phyloP scores from a whole-genome alignment of 1,284 basidiomycete genomes.

The Vanrija pseudolonga region DNA sequence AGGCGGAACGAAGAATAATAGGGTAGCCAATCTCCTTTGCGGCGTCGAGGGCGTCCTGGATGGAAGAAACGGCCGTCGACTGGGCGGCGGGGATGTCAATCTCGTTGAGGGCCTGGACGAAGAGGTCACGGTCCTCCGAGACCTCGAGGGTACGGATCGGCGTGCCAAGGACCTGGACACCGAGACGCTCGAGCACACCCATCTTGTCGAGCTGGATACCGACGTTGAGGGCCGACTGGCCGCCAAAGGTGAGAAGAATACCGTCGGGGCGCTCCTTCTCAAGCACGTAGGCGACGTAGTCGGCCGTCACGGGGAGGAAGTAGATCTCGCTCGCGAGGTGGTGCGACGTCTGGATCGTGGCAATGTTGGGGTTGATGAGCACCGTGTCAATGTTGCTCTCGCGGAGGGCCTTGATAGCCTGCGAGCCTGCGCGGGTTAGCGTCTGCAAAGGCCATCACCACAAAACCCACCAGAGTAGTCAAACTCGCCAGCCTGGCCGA shows the following conservation, averaged over 20 bases:
- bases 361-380: constrained; percentile 96
- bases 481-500: constrained; percentile 99
- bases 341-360: constrained; percentile 96
- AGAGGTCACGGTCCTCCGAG: constrained; percentile 95
- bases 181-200: constrained; percentile 92
- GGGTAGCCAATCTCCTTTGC: constrained; percentile 93
- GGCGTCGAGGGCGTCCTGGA: constrained; percentile 85
- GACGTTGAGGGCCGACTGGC: constrained; percentile 96
- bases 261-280: constrained; percentile 99
- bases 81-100: constrained; percentile 97
- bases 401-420: constrained; percentile 95
- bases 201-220: constrained; percentile 96
- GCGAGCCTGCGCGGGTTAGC: constrained; percentile 57
- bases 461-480: constrained; percentile 79
- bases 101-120: constrained; percentile 96
- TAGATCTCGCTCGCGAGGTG: constrained; percentile 95
- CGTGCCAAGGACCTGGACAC: constrained; percentile 92
- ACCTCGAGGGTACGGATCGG: constrained; percentile 92
- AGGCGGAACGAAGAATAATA: constrained; percentile 96
- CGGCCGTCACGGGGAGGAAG: constrained; percentile 93
- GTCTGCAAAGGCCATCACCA: background rate
- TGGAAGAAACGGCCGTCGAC: constrained; percentile 95
- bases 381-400: constrained; percentile 95
- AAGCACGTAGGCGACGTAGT: constrained; percentile 97
- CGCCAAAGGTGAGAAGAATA: constrained; percentile 95